phyloP scores from a whole-genome alignment of 2,329 filamentous ascomycete genomes.

The Pseudofabraea citricarpa region DNA sequence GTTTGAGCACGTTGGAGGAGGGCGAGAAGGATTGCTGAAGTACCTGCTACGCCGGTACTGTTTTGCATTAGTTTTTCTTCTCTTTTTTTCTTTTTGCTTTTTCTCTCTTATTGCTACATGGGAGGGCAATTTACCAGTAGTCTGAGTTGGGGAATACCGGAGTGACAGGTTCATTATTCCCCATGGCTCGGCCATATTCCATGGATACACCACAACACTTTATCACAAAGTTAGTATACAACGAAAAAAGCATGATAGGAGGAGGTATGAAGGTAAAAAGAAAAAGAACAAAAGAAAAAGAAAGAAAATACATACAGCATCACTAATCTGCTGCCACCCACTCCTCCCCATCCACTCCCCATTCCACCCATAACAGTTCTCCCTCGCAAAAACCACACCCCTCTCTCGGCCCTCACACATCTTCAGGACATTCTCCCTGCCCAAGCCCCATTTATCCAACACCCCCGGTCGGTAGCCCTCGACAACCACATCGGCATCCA shows the following conservation, averaged over 20 bases:
- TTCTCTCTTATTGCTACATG: no score
- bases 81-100: no score
- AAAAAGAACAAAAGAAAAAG: no score
- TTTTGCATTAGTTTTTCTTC: conserved; percentile 21
- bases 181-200: conserved; percentile 41
- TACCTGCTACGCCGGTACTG: conserved; percentile 36
- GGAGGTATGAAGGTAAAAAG: background rate
- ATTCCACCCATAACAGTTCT: conserved; percentile 46
- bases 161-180: conserved; percentile 37
- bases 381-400: conserved; percentile 42
- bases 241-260: background rate
- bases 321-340: conserved; percentile 45
- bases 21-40: conserved; percentile 35
- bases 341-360: conserved; percentile 39
- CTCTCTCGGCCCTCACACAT: conserved; percentile 34
- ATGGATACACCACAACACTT: conserved; percentile 38
- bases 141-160: conserved; percentile 40
- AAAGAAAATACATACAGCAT: conserved; percentile 13
- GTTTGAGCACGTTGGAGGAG: conserved; percentile 32
- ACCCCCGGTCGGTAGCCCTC: conserved; percentile 45
- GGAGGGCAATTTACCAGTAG: conserved; percentile 25
- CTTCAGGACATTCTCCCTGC: conserved; percentile 34
- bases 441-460: conserved; percentile 37
- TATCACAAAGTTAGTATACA: background rate
- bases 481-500: conserved; percentile 47